phyloP scores from a whole-genome alignment of 1,139 yeast species.

The Torulaspora pretoriensis region DNA sequence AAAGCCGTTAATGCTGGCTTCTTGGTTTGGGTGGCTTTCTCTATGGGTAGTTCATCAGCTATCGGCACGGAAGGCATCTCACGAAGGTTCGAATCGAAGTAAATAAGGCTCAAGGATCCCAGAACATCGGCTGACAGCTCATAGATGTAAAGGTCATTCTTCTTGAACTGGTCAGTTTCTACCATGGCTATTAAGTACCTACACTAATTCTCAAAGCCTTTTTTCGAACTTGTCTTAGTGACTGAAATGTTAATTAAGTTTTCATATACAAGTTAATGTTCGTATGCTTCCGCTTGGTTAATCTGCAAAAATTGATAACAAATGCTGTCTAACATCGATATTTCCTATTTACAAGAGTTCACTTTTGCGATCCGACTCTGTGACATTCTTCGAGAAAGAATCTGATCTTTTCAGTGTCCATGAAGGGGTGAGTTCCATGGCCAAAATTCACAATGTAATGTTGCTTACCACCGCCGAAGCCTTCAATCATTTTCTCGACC shows the following conservation, averaged over 20 bases:
- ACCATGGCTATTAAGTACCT: neutral
- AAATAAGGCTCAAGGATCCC: slow-evolving; percentile 49
- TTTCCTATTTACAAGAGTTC: slow-evolving; percentile 1
- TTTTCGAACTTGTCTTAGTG: neutral
- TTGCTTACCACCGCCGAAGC: slow-evolving; percentile 89
- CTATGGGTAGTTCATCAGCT: slow-evolving; percentile 4
- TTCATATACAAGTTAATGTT: neutral
- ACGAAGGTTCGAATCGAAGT: slow-evolving; percentile 51
- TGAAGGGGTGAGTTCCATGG: slow-evolving; percentile 96
- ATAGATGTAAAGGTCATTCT: slow-evolving; percentile 51
- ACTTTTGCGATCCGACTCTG: slow-evolving; percentile 51
- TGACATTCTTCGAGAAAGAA: slow-evolving; percentile 86
- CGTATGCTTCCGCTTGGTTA: neutral
- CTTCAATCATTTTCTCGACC: slow-evolving; percentile 81
- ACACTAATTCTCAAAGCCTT: no score
- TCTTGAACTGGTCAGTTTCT: slow-evolving; percentile 13
- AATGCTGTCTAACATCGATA: neutral
- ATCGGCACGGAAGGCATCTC: slow-evolving; percentile 27
- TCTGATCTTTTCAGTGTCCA: slow-evolving; percentile 85
- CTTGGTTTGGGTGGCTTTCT: slow-evolving; percentile 1
- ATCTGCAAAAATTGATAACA: neutral
- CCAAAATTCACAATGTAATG: slow-evolving; percentile 92
- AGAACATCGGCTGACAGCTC: slow-evolving; percentile 44
- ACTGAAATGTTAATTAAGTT: neutral
- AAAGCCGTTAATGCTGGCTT: slow-evolving; percentile 8